Conservation (phyloP, 2,329 filamentous ascomycete species). For the Pseudopyrenochaeta lycopersici region DNA sequence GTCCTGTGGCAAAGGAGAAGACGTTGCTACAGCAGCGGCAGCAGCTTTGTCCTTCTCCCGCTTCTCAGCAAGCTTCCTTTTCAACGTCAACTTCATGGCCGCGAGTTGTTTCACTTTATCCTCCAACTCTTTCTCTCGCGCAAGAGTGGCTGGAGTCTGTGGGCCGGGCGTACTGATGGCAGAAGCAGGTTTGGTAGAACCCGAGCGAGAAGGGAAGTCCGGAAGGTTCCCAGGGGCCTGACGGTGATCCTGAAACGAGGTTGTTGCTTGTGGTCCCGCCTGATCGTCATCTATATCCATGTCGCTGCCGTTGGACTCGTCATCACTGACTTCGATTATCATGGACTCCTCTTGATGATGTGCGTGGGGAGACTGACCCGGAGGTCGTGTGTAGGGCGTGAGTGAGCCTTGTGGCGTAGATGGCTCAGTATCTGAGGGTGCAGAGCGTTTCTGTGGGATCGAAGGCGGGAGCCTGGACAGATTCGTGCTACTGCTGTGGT, state of each 20-base stretch:
- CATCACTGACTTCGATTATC: constrained; percentile 87
- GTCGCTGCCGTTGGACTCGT: constrained; percentile 68
- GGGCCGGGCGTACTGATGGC: constrained; percentile 43
- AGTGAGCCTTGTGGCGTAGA: constrained; percentile 41
- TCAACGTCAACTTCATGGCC: constrained; percentile 46
- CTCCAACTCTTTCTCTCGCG: constrained; percentile 54
- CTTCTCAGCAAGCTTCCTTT: constrained; percentile 39
- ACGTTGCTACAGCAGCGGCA: constrained; percentile 6
- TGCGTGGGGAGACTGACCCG: constrained; percentile 62
- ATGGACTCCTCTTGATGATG: constrained; percentile 66
- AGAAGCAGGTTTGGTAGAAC: constrained; percentile 34
- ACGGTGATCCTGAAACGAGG: constrained; percentile 3
- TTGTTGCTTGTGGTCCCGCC: constrained; percentile 40
- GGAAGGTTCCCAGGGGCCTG: constrained; percentile 23
- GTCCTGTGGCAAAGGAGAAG: constrained; percentile 5
- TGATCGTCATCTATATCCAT: constrained; percentile 71
- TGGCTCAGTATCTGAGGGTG: constrained; percentile 74
- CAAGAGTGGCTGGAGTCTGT: constrained; percentile 48
- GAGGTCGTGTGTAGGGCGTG: constrained; percentile 65
- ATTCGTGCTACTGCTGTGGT: constrained; percentile 6
- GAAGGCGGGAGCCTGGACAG: constrained; percentile 13
- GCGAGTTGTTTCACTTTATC: constrained; percentile 61
- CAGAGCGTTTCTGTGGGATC: constrained; percentile 63
- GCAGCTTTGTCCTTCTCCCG: constrained; percentile 27
- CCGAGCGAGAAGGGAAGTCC: constrained; percentile 36